Conservation (phyloP, 169 alveolate species). For the Besnoitia besnoiti region DNA sequence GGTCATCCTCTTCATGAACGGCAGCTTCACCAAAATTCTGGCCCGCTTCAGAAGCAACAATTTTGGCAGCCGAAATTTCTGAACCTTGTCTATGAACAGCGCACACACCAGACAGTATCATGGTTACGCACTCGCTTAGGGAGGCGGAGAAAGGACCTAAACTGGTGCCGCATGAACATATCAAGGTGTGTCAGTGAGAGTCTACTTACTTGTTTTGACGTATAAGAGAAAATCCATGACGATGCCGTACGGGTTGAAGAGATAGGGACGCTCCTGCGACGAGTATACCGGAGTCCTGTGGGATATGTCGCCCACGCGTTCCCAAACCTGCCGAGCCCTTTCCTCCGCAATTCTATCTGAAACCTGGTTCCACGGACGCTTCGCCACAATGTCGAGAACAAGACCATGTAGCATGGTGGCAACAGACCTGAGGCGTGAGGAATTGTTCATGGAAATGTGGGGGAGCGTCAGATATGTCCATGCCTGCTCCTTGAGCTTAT, state of each 20-base stretch:
- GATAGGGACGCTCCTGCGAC: neutral
- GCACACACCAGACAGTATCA: neutral
- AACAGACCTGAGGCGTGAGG: neutral
- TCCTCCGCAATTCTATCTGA: neutral
- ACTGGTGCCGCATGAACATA: too few species aligned
- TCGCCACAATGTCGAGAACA: neutral
- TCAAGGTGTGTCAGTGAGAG: too few species aligned
- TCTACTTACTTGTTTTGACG: slow-evolving; percentile 28
- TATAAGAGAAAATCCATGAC: neutral
- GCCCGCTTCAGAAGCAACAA: neutral
- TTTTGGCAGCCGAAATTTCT: neutral
- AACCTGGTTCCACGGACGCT: neutral
- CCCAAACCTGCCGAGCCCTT: neutral
- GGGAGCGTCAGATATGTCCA: neutral
- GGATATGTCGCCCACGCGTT: neutral
- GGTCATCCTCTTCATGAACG: neutral
- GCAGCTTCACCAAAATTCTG: neutral
- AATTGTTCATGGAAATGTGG: neutral
- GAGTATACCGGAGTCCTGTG: neutral
- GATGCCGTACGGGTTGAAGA: neutral
- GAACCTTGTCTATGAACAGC: neutral
- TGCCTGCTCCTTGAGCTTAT: slow-evolving; percentile 24
- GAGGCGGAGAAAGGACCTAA: too few species aligned
- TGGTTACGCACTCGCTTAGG: too few species aligned
- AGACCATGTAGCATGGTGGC: neutral